Conservation (phyloP, 2,329 filamentous ascomycete species). For the Exophiala sp. region DNA sequence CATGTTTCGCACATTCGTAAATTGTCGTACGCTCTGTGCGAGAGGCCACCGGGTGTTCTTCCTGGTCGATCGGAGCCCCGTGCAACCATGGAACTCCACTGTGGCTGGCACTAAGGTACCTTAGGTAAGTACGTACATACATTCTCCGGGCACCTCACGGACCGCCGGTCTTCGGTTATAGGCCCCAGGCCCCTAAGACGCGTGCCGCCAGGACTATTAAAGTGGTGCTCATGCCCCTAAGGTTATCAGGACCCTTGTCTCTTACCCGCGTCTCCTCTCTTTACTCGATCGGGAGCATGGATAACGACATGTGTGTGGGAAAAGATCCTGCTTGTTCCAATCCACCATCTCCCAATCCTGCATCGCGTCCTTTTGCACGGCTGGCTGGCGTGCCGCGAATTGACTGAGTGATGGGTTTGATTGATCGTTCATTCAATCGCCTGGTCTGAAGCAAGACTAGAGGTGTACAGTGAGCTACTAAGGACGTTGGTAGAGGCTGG, state of each 20-base stretch:
- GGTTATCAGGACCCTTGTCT: neutral
- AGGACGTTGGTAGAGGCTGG: neutral
- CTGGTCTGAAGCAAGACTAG: neutral
- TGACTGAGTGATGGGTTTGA: neutral
- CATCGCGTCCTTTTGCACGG: conserved; percentile 6
- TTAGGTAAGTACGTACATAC: neutral
- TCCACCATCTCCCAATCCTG: conserved; percentile 8
- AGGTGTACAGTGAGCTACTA: neutral
- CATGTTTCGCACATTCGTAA: too few species aligned
- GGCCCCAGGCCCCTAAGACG: too few species aligned
- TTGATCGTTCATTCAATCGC: neutral
- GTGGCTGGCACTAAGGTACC: neutral
- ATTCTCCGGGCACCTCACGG: neutral
- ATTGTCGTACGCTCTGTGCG: neutral
- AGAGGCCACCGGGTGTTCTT: neutral
- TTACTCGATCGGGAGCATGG: neutral
- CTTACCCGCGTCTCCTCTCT: neutral
- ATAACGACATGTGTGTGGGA: neutral
- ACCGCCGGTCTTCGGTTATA: neutral
- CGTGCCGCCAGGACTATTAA: too few species aligned
- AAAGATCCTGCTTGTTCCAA: conserved; percentile 1
- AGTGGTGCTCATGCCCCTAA: too few species aligned
- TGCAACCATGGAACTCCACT: neutral
- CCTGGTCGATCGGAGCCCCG: neutral
- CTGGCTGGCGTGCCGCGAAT: conserved; percentile 2